Evolutionary conservation across 768 basidiomycete species (phyloP).

Genomic region (Tylopilus vinaceipallidus): DNA sequence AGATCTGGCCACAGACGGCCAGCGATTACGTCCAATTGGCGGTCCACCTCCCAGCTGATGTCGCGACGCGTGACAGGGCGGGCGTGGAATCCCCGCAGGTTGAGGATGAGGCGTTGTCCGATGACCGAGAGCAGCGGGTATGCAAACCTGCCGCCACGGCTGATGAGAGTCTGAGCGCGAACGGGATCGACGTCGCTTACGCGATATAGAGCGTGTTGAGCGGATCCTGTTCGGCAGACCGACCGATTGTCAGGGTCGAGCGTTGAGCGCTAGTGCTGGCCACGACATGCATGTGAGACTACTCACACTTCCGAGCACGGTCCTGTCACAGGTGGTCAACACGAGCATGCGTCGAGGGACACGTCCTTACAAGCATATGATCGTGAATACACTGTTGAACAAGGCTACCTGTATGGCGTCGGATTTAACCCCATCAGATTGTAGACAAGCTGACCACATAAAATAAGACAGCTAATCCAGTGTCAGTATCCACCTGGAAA

Average conservation of each 20-base stretch:
- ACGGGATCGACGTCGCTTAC: neutral
- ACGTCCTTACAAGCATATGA: slow-evolving; percentile 12
- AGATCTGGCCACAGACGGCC: too few relatives aligned
- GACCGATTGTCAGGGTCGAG: neutral
- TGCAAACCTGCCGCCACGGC: slow-evolving; percentile 9
- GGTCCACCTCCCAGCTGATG: slow-evolving; percentile 18
- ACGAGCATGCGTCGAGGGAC: neutral
- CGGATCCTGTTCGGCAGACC: slow-evolving; percentile 11
- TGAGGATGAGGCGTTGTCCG: slow-evolving; percentile 22
- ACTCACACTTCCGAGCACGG: slow-evolving; percentile 1
- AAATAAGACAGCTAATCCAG: slow-evolving; percentile 1
- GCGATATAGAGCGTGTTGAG: slow-evolving; percentile 3
- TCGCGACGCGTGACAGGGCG: neutral
- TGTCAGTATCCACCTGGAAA: neutral
- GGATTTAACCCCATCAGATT: neutral
- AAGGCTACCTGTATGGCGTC: neutral
- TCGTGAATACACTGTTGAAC: slow-evolving; percentile 2
- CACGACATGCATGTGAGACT: neutral
- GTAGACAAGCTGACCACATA: neutral
- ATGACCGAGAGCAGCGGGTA: slow-evolving; percentile 9
- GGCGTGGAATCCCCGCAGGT: slow-evolving; percentile 8
- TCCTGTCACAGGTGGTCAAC: slow-evolving; percentile 4
- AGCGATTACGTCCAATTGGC: slow-evolving; percentile 13
- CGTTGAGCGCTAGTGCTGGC: neutral
- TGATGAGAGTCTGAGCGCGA: neutral